These are phyloP conservation scores for Chaetomium sp. DNA, from an alignment of 2,329 filamentous ascomycete species.

Conservation along the genomic window DNA sequence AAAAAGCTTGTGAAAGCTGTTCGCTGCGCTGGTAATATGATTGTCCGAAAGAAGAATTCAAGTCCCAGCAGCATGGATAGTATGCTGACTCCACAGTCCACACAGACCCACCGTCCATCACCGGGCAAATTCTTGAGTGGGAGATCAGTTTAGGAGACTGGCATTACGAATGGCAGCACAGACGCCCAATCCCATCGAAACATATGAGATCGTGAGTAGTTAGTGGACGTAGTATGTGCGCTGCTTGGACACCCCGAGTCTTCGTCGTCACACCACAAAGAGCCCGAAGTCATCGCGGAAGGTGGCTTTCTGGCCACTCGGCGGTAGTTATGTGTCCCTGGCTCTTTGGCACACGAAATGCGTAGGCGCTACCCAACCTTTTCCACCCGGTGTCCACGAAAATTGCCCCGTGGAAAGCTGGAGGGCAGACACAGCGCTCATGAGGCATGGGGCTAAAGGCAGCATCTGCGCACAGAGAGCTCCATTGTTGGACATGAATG, in stretches of 20 bases:
- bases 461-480: conserved; percentile 4
- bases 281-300: background rate
- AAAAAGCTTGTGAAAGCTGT: too few relatives aligned
- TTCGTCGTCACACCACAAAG: background rate
- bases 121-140: background rate
- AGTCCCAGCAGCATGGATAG: background rate
- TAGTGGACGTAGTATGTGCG: too few relatives aligned
- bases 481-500: conserved; percentile 10
- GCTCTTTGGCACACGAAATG: conserved; percentile 6
- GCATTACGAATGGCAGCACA: background rate
- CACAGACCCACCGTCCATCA: background rate
- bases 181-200: too few relatives aligned
- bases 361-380: background rate
- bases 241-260: background rate
- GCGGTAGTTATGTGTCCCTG: background rate
- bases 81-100: background rate
- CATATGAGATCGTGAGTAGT: too few relatives aligned
- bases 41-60: conserved; percentile 2
- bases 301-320: conserved; percentile 2
- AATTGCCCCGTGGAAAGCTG: background rate
- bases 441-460: conserved; percentile 7
- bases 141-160: background rate
- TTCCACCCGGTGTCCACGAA: conserved; percentile 12
- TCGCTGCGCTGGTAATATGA: background rate
- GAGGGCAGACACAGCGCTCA: background rate